These are phyloP conservation scores for Drosera spatulata DNA, from an alignment of 179 eudicot species.

Conservation along the genomic window DNA sequence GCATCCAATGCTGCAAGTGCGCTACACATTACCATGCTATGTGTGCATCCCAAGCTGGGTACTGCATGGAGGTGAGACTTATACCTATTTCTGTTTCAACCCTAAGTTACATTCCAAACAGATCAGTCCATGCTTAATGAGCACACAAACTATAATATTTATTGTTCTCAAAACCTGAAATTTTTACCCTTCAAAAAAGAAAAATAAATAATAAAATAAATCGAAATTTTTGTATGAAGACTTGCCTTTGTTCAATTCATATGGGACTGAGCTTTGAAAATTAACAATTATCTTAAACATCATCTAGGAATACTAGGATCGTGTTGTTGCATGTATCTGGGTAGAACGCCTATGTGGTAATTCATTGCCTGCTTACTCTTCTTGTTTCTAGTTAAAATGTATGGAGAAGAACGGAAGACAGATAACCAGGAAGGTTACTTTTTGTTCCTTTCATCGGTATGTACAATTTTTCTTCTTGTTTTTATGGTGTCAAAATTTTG, in stretches of 20 bases:
- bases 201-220: too few relatives aligned
- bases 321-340: too few relatives aligned
- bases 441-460: slow-evolving; percentile 75
- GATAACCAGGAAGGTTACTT: slow-evolving; percentile 52
- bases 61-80: slow-evolving; percentile 41
- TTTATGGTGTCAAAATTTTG: background rate
- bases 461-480: background rate
- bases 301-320: too few relatives aligned
- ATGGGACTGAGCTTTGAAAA: background rate
- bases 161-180: too few relatives aligned
- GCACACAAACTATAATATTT: too few relatives aligned
- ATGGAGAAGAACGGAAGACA: slow-evolving; percentile 54
- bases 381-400: slow-evolving; percentile 56
- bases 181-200: too few relatives aligned
- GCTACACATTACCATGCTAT: slow-evolving; percentile 38
- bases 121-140: too few relatives aligned
- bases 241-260: too few relatives aligned
- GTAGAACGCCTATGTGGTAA: too few relatives aligned
- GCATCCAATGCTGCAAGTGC: slow-evolving; percentile 43
- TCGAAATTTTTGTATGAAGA: too few relatives aligned
- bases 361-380: background rate
- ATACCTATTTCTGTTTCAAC: background rate
- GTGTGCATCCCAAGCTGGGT: slow-evolving; percentile 46
- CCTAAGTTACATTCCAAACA: too few relatives aligned
- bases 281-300: background rate